Evolutionary conservation across 805 yeast genomes (phyloP), one percentile per base, ranked within the genome.

Genomic region (Pichia sporocuriosa): DNA sequence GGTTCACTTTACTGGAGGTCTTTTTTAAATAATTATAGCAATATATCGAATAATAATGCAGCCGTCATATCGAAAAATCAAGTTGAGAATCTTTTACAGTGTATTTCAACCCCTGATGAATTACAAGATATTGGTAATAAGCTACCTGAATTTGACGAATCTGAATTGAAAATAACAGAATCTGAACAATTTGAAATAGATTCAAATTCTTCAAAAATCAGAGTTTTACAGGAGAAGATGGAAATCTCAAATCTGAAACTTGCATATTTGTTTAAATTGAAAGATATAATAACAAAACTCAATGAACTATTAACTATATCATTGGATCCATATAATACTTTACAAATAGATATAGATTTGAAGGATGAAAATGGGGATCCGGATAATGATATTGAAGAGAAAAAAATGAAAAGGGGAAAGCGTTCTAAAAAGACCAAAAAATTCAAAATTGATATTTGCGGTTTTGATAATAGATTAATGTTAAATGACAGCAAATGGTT

Each of bases 381-480:
- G 13, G 39, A 28, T 2, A 35, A 16, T 22, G 35, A 41, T 17
- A 35, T n/a, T 3, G 28, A 31, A 19, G 35, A 30, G 7, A 24
- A 41, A 40, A 19, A 35, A 39, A 43, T 21, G 35, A 50, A 38
- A 36, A 54, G 50, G 37, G 24, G 48, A 6, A 54, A 49, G 25
- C 51, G 51, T 35, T 40, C 47, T 16, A 50, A 54, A 15, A 49
- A 44, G 31, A n/a, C 40, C 10, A 62, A 58, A 44, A 45, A 51
- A 7, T 67, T 60, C 41, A 72, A 66, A 42, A 44, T 67, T 21
- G 81, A 77, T 31, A 58, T 77, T 4, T 79, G 84, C 57, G 78
- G 78, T 10, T 78, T 65, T 53, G 75, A 75, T 43, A 22, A 43
- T 6, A 32, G 43, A 13, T 40, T 61, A 19, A 31, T 43, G n/a